Evolutionary conservation across 1,284 basidiomycete genomes (phyloP).

Genomic region (Malassezia globosa): DNA sequence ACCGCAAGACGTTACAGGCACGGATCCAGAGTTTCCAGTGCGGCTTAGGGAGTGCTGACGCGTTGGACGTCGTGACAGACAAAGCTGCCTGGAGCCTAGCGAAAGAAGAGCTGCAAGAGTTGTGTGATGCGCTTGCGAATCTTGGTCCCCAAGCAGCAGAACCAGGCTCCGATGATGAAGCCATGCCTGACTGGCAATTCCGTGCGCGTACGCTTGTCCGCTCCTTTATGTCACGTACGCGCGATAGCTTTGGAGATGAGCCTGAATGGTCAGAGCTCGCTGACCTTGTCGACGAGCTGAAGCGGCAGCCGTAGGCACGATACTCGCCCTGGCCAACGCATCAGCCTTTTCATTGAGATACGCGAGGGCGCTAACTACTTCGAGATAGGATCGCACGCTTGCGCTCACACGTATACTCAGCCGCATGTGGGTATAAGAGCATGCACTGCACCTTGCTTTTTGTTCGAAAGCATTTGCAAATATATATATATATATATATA

Average conservation of each 20-base stretch:
- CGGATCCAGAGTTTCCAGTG: slow-evolving; percentile 29
- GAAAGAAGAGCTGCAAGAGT: slow-evolving; percentile 30
- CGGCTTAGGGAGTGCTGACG: slow-evolving; percentile 17
- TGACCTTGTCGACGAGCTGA: slow-evolving; percentile 46
- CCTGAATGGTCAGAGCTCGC: slow-evolving; percentile 65
- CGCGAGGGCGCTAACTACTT: no score
- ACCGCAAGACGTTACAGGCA: slow-evolving; percentile 18
- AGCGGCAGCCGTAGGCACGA: no score
- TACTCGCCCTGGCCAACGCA: no score
- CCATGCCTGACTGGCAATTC: slow-evolving; percentile 60
- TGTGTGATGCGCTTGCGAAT: slow-evolving; percentile 66
- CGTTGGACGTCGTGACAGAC: slow-evolving; percentile 10
- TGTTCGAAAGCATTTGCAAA: not conserved
- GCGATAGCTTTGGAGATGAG: slow-evolving; percentile 66
- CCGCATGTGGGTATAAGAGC: not conserved
- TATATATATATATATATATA: no score
- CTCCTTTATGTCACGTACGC: slow-evolving; percentile 66
- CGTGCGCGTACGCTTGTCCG: slow-evolving; percentile 77
- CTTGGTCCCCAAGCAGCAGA: slow-evolving; percentile 57
- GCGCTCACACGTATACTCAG: no score
- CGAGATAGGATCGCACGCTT: no score
- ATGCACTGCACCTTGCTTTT: not conserved
- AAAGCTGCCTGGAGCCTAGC: slow-evolving; percentile 6
- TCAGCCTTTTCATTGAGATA: no score
- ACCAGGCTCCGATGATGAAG: slow-evolving; percentile 32